Evolutionary conservation across 495 filamentous ascomycete genomes (phyloP).

Genomic region (Trichoderma asperelloides): DNA sequence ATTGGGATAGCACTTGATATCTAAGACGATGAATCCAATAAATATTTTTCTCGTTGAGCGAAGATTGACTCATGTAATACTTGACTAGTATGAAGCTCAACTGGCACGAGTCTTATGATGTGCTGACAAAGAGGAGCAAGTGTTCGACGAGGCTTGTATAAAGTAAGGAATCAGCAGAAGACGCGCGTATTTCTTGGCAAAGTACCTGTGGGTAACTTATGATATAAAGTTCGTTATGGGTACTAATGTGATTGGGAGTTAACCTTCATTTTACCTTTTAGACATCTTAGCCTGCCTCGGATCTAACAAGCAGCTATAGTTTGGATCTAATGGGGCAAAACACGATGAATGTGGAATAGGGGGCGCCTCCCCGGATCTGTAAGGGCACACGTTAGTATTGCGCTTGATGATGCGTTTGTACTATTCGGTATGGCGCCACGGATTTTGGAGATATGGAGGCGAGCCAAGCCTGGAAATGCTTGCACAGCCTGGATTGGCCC

Average conservation of each 20-base stretch:
- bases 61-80: background rate
- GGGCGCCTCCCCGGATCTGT: too few species aligned
- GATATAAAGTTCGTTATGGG: background rate
- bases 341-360: too few species aligned
- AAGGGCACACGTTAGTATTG: too few species aligned
- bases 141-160: background rate
- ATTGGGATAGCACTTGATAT: constrained; percentile 3
- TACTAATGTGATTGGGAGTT: background rate
- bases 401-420: too few species aligned
- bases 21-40: background rate
- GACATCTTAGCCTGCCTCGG: too few species aligned
- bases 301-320: too few species aligned
- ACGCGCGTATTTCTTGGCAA: background rate
- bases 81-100: background rate
- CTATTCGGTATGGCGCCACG: too few species aligned
- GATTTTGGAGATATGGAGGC: background rate
- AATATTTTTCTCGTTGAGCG: background rate
- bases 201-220: background rate
- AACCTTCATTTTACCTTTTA: background rate
- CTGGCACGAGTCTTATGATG: background rate
- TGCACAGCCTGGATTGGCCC: background rate
- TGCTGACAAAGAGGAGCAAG: background rate
- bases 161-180: background rate
- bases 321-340: too few species aligned
- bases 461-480: background rate